Percentiles rank a stretch among this genome's conserved stretches.
Conservation (phyloP, 257 asterid genomes). For the Nemophila menziesii region DNA sequence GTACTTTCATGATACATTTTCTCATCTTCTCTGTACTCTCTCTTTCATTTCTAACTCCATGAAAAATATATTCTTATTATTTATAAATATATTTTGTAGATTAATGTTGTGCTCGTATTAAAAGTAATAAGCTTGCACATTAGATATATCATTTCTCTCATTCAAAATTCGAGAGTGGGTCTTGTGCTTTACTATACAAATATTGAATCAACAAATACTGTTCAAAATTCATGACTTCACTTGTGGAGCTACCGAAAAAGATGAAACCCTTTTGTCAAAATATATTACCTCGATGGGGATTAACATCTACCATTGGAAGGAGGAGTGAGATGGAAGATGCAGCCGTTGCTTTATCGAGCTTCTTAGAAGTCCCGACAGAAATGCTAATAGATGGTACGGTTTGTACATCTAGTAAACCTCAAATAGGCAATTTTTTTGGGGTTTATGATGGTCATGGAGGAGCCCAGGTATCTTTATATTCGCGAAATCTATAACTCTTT, state of each 20-base stretch:
- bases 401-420: conserved; percentile 21
- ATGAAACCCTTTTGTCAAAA: conserved; percentile 24
- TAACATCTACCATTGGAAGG: conserved; percentile 50
- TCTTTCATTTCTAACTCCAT: too few species aligned
- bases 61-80: too few species aligned
- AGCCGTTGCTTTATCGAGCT: conserved; percentile 41
- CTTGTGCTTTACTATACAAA: too few species aligned
- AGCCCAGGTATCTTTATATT: neutral
- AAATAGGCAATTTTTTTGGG: conserved; percentile 17
- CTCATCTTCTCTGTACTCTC: too few species aligned
- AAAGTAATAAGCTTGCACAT: too few species aligned
- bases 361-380: conserved; percentile 38
- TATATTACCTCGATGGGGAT: conserved; percentile 69
- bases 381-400: conserved; percentile 39
- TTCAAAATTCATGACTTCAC: conserved; percentile 24
- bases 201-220: too few species aligned
- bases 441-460: conserved; percentile 6
- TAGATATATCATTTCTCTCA: too few species aligned
- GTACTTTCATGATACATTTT: too few species aligned
- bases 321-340: conserved; percentile 90
- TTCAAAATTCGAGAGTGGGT: too few species aligned
- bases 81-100: too few species aligned
- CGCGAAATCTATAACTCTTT: neutral
- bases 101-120: too few species aligned
- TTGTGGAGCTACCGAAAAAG: conserved; percentile 36